Evolutionary conservation across 2,329 filamentous ascomycete genomes (phyloP), one percentile per base, ranked within the genome.

Genomic region (Blumeriella jaapii): DNA sequence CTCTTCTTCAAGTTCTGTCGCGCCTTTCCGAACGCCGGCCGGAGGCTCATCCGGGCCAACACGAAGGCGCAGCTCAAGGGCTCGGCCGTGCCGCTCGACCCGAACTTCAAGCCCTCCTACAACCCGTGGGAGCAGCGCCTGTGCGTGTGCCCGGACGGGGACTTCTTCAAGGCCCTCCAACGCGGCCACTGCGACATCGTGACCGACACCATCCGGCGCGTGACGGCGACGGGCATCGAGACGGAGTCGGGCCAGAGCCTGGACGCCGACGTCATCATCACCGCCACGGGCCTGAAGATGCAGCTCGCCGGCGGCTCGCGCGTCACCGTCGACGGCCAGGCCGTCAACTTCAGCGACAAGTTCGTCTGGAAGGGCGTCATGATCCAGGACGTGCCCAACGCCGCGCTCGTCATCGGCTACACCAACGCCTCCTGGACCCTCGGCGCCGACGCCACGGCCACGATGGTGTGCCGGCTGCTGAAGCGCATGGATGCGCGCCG

Each of bases 81-180:
- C 8, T 26, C 55, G 6, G 56, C 61, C 12, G 56, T 75, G 22
- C 64, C 71, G 2, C 55, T 68, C 25, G 67, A 78, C 36, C 65
- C 71, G 1, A 71, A 82, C 53, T 82, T 82, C 56, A 69, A 67
- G 5, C 78, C 78, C 0, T 55, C 54, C 2, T 82, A 83, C 48
- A 65, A 70, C 24, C 77, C 77, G 0, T 78, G 82, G 66, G 69
- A 85, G 36, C 83, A 93, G 55, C 72, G 85, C 0, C 61, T 91
- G 6, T 91, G 84, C 49, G 61, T 84, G 40, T 77, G 59, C 12
- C 68, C 67, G 0, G 62, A 69, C 31, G 68, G 64, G 7, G 71
- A 76, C 47, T 76, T 75, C 48, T 74, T 66, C 56, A 53, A 63
- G 29, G 60, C 65, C 0, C 45, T 74, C 2, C 59, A 61, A 31